Conservation (phyloP, 257 asterid genomes). For the Ligustrum vulgare region DNA sequence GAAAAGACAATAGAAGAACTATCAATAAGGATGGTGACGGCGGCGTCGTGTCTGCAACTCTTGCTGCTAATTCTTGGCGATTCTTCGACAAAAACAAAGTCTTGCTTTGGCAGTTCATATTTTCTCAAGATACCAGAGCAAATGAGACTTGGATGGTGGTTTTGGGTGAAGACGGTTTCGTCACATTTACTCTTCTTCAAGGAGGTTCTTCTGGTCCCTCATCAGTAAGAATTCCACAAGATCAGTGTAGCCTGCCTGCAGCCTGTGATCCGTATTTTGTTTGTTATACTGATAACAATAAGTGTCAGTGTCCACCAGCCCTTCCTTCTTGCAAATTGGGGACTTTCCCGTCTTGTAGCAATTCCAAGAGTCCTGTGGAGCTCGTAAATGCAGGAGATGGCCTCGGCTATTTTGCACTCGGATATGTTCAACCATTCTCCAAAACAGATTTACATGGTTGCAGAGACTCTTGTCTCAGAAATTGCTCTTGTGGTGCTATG, state of each 20-base stretch:
- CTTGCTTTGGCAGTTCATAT: slow-evolving; percentile 70
- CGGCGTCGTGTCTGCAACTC: slow-evolving; percentile 48
- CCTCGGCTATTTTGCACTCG: slow-evolving; percentile 61
- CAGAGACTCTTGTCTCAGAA: slow-evolving; percentile 59
- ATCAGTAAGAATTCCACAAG: slow-evolving; percentile 55
- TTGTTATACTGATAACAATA: slow-evolving; percentile 62
- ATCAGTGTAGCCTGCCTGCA: slow-evolving; percentile 68
- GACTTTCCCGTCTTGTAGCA: slow-evolving; percentile 43
- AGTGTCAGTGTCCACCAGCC: slow-evolving; percentile 66
- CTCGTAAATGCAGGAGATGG: slow-evolving; percentile 61
- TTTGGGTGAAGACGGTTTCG: slow-evolving; percentile 53
- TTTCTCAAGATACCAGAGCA: slow-evolving; percentile 34
- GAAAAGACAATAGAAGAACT: slow-evolving; percentile 57
- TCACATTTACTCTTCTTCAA: slow-evolving; percentile 60
- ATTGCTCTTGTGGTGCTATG: slow-evolving; percentile 76
- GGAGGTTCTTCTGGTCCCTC: slow-evolving; percentile 40
- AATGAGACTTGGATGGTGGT: slow-evolving; percentile 76
- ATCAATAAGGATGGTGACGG: slow-evolving; percentile 50
- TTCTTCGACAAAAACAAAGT: slow-evolving; percentile 45
- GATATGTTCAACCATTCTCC: slow-evolving; percentile 49
- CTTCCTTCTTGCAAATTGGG: slow-evolving; percentile 61
- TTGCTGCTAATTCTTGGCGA: slow-evolving; percentile 74
- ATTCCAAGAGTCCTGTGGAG: slow-evolving; percentile 31
- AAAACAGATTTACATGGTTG: slow-evolving; percentile 63
- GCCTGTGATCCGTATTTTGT: slow-evolving; percentile 68